Percentiles rank a stretch among this genome's conserved stretches.
phyloP scores from a whole-genome alignment of 208 protist genomes.

The Trypanosoma vivax region DNA sequence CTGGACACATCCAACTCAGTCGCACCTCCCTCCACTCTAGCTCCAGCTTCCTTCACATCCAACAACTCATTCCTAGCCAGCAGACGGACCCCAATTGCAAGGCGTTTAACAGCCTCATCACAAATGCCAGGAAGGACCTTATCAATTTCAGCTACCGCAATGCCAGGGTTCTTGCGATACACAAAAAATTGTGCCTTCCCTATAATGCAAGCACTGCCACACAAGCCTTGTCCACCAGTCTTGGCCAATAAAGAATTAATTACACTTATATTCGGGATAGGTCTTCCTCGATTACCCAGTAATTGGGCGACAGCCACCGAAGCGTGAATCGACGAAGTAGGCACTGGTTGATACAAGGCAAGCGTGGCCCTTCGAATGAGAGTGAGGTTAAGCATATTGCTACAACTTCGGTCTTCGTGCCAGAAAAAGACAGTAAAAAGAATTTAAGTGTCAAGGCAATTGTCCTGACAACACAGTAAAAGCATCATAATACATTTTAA shows the following conservation, averaged over 20 bases:
- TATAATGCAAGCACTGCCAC: constrained; percentile 43
- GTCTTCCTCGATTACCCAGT: constrained; percentile 36
- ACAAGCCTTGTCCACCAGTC: constrained; percentile 61
- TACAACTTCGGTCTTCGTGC: constrained; percentile 1
- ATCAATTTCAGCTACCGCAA: constrained; percentile 53
- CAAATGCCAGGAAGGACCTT: constrained; percentile 51
- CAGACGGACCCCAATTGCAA: constrained; percentile 63
- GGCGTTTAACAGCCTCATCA: constrained; percentile 48
- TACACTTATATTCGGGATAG: constrained; percentile 33
- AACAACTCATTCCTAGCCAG: constrained; percentile 60
- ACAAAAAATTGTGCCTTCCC: constrained; percentile 47
- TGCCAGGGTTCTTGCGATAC: constrained; percentile 33
- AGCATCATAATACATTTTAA: too few species aligned
- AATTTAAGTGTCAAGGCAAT: background rate
- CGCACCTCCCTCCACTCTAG: constrained; percentile 62
- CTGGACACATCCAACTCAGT: constrained; percentile 76
- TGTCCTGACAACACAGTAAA: too few species aligned
- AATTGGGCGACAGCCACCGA: constrained; percentile 51
- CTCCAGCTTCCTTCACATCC: constrained; percentile 65
- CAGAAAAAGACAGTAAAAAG: constrained; percentile 14
- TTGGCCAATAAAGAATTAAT: constrained; percentile 69
- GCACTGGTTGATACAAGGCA: constrained; percentile 60
- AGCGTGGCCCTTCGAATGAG: constrained; percentile 41
- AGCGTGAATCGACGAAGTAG: constrained; percentile 47
- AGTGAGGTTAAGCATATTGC: constrained; percentile 43